These are phyloP conservation scores for Seiridium cupressi DNA, from an alignment of 2,329 filamentous ascomycete genomes.

Conservation along the genomic window DNA sequence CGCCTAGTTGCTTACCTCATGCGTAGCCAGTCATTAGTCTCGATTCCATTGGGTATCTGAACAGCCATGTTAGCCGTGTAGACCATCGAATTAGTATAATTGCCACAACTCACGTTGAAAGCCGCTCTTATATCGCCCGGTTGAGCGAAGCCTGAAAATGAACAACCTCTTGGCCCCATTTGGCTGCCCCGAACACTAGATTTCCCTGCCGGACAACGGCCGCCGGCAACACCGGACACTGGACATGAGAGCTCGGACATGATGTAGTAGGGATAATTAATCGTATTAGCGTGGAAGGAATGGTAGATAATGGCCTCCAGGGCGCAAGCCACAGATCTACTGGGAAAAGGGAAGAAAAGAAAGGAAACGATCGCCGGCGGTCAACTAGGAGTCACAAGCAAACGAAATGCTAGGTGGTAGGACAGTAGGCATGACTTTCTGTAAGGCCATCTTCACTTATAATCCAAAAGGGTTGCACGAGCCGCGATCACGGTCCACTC, in stretches of 20 bases:
- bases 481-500: neutral
- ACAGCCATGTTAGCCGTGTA: too few species aligned
- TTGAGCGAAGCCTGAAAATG: slow-evolving; percentile 32
- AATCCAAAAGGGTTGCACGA: neutral
- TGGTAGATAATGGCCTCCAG: slow-evolving; percentile 5
- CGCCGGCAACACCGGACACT: slow-evolving; percentile 23
- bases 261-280: neutral
- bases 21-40: slow-evolving; percentile 44
- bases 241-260: slow-evolving; percentile 25
- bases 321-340: slow-evolving; percentile 8
- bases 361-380: neutral
- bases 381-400: neutral
- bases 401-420: neutral
- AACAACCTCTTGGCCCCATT: slow-evolving; percentile 31
- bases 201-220: slow-evolving; percentile 24
- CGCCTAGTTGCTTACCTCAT: slow-evolving; percentile 29
- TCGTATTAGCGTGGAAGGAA: neutral
- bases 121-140: slow-evolving; percentile 33
- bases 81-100: slow-evolving; percentile 9
- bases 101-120: slow-evolving; percentile 18
- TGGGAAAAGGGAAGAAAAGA: neutral
- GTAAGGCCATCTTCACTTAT: neutral
- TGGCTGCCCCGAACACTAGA: slow-evolving; percentile 24
- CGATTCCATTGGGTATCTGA: slow-evolving; percentile 43
- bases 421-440: neutral